phyloP scores from a whole-genome alignment of 2,329 filamentous ascomycete species.

The Phaeophleospora eucalypticola region DNA sequence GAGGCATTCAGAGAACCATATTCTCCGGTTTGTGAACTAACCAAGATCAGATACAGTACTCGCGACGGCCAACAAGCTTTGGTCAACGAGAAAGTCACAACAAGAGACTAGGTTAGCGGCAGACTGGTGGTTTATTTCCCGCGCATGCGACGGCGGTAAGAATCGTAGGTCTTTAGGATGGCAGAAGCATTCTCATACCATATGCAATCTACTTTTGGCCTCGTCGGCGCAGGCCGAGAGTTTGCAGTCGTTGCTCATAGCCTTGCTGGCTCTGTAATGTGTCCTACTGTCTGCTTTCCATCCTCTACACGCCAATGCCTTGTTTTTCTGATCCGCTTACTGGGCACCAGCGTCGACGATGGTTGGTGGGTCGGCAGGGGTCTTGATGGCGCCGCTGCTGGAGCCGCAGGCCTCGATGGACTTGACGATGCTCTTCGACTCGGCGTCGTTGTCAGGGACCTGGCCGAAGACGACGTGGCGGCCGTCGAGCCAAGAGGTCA shows the following conservation, averaged over 20 bases:
- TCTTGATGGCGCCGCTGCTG: conserved; percentile 50
- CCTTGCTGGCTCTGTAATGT: conserved; percentile 4
- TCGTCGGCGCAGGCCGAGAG: conserved; percentile 5
- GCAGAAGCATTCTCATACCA: conserved; percentile 10
- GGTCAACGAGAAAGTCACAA: too few relatives aligned
- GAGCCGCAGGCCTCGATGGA: conserved; percentile 58
- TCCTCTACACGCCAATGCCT: not conserved
- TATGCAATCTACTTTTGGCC: conserved; percentile 18
- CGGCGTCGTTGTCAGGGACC: conserved; percentile 53
- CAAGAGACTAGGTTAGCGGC: too few relatives aligned
- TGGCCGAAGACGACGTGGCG: conserved; percentile 84
- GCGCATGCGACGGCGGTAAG: too few relatives aligned
- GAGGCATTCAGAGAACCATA: too few relatives aligned
- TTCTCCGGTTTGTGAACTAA: too few relatives aligned
- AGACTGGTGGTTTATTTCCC: too few relatives aligned
- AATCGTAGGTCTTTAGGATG: not conserved
- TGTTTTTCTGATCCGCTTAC: not conserved
- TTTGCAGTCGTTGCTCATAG: conserved; percentile 3
- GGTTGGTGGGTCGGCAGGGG: conserved; percentile 48
- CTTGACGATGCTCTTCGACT: conserved; percentile 54
- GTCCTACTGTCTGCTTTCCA: not conserved
- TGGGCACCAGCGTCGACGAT: conserved; percentile 39
- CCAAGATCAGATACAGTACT: too few relatives aligned
- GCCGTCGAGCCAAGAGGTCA: conserved; percentile 66
- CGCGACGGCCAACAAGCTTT: too few relatives aligned